These are phyloP conservation scores for Chenopodium album DNA, from an alignment of 148 eudicot species.

Conservation along the genomic window DNA sequence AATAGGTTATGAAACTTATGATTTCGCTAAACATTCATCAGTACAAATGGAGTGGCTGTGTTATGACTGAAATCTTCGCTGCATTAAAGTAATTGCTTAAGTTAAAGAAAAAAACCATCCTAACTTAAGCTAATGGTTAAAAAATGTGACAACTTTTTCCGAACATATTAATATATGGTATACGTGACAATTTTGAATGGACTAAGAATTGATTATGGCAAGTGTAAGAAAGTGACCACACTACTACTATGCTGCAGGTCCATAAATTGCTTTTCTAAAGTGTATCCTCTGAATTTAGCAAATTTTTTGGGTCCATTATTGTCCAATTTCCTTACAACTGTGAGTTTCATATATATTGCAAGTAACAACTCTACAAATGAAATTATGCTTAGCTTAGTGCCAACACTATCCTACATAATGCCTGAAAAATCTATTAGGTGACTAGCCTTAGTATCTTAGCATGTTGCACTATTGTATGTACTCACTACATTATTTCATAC, in stretches of 20 bases:
- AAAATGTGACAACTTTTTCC: background rate
- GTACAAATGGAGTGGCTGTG: background rate
- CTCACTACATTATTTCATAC: background rate
- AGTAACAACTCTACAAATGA: background rate
- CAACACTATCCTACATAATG: background rate
- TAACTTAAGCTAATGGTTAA: too few relatives aligned
- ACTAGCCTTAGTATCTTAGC: background rate
- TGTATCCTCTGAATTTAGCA: background rate
- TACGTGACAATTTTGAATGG: too few relatives aligned
- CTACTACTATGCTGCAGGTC: background rate
- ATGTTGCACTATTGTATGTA: background rate
- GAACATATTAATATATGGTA: too few relatives aligned
- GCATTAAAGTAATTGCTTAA: too few relatives aligned
- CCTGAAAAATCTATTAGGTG: background rate
- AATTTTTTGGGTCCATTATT: background rate
- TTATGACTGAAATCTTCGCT: background rate
- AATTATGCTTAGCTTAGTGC: background rate
- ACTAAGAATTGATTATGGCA: conserved; percentile 3
- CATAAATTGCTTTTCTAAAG: background rate
- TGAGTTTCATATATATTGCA: background rate
- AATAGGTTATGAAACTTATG: background rate
- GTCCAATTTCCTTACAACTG: background rate
- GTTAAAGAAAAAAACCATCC: too few relatives aligned
- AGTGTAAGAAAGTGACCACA: conserved; percentile 22
- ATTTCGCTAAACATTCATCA: background rate